Conservation (phyloP, 2,329 filamentous ascomycete genomes). For the Sphaceloma murrayae region DNA sequence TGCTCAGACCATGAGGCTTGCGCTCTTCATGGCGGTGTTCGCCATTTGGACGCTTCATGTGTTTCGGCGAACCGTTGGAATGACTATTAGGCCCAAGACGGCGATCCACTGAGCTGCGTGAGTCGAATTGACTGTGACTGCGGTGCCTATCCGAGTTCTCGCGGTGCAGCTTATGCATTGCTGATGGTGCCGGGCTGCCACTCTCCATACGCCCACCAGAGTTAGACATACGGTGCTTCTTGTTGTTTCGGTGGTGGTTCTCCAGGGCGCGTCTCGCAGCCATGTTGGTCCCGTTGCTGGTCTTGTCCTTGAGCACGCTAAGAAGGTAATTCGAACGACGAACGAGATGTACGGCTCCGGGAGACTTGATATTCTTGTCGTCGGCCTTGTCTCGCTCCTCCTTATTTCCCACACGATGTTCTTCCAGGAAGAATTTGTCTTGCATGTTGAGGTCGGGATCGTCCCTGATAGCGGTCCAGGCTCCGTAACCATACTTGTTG, state of each 20-base stretch:
- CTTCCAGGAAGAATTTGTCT: slow-evolving; percentile 93
- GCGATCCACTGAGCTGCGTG: slow-evolving; percentile 26
- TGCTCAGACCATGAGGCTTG: slow-evolving; percentile 32
- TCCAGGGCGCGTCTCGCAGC: slow-evolving; percentile 71
- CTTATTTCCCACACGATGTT: slow-evolving; percentile 96
- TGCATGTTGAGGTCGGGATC: slow-evolving; percentile 74
- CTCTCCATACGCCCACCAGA: slow-evolving; percentile 48
- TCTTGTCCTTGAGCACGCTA: slow-evolving; percentile 86
- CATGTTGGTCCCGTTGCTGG: slow-evolving; percentile 52
- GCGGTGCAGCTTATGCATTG: slow-evolving; percentile 30
- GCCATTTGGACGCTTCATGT: slow-evolving; percentile 26
- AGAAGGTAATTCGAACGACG: slow-evolving; percentile 90
- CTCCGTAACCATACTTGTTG: slow-evolving; percentile 85
- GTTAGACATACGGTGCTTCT: slow-evolving; percentile 59
- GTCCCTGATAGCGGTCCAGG: slow-evolving; percentile 89
- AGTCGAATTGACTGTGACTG: slow-evolving; percentile 30
- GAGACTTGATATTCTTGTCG: slow-evolving; percentile 67
- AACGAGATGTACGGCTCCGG: slow-evolving; percentile 93
- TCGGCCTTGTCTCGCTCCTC: slow-evolving; percentile 75
- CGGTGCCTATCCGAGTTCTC: slow-evolving; percentile 32
- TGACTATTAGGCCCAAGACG: slow-evolving; percentile 22
- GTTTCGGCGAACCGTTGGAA: slow-evolving; percentile 36
- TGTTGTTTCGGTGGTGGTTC: slow-evolving; percentile 91
- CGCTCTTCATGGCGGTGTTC: slow-evolving; percentile 44
- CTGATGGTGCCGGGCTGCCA: slow-evolving; percentile 56